Evolutionary conservation across 495 filamentous ascomycete genomes (phyloP), one percentile per base, ranked within the genome.

Genomic region (Aspergillus biplanus): DNA sequence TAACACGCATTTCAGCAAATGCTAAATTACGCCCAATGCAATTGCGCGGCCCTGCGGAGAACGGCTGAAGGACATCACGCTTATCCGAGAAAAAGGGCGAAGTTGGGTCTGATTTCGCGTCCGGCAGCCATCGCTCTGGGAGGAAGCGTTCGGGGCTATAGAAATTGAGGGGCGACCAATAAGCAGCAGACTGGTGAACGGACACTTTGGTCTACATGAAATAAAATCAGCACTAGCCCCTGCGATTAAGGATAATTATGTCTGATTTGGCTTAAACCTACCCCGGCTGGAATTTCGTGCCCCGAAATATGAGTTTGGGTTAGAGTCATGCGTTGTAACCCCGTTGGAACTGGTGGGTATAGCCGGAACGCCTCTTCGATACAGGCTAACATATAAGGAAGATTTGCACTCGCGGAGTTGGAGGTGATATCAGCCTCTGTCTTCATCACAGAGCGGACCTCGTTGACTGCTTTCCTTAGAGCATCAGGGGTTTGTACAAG

Each of bases 401-500:
- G 21, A 27, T 27, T 27, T 27, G 21, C 21, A 27, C 21, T 27
- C 21, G 39, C 39, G 4, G 39, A 44, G n/a, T 9, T 44, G 12
- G 21, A 15, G 7, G 21, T 7, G 6, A 31, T 3, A 31, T 18
- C 13, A 91, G 80, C 63, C 89, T 87, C 0, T 67, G 54, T 0
- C 74, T 66, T 7, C 89, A 69, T 62, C 76, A 81, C 7, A 68
- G 56, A 27, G 21, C 21, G 21, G 21, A 27, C 21, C 21, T 27
- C 21, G 21, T 27, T 27, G 1, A 27, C 21, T 27, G 21, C 21
- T 27, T 27, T 27, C 2, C 21, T 27, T 27, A 85, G 69, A 0
- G 73, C 70, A 0, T 72, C 65, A 0, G 76, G 82, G 63, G 84
- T 75, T 5, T 68, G 81, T 0, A 83, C 65, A 3, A 89, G 73